Percentiles rank a stretch among this genome's conserved stretches.
Conservation (phyloP, 192 early-diverging fungal species). For the Rhizoclosmatium sp. region DNA sequence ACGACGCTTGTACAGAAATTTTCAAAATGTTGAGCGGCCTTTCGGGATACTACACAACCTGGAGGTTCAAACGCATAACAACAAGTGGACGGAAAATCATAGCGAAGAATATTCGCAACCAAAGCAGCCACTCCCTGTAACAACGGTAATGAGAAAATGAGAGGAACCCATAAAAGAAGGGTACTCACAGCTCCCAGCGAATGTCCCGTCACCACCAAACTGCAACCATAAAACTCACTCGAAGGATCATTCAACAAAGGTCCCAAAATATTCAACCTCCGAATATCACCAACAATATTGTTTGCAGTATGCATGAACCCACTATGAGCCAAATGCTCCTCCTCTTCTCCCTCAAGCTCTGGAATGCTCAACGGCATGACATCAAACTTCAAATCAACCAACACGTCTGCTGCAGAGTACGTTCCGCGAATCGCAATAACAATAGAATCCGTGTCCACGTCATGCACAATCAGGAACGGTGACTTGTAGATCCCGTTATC, state of each 20-base stretch:
- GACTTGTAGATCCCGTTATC: conserved; percentile 50
- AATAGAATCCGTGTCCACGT: conserved; percentile 47
- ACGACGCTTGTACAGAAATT: conserved; percentile 51
- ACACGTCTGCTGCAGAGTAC: conserved; percentile 48
- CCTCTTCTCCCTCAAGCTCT: conserved; percentile 40
- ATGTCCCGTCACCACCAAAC: conserved; percentile 52
- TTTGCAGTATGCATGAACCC: conserved; percentile 46
- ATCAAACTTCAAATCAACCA: conserved; percentile 56
- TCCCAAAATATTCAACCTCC: conserved; percentile 30
- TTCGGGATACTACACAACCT: conserved; percentile 32
- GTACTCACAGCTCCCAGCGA: conserved; percentile 47
- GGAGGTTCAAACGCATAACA: conserved; percentile 48
- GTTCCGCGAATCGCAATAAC: conserved; percentile 57
- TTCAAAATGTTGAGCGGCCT: conserved; percentile 42
- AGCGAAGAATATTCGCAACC: conserved; percentile 37
- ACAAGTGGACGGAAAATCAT: conserved; percentile 33
- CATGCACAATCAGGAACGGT: conserved; percentile 49
- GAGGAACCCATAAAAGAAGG: neutral
- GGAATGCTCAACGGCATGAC: conserved; percentile 37
- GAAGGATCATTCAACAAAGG: conserved; percentile 27
- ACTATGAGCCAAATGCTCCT: conserved; percentile 39
- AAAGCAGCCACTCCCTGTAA: conserved; percentile 51
- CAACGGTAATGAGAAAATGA: neutral
- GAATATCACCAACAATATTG: conserved; percentile 44
- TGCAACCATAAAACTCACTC: conserved; percentile 34